These are phyloP conservation scores for Ganoderma leucocontextum DNA, from an alignment of 1,284 basidiomycete species.

Conservation along the genomic window DNA sequence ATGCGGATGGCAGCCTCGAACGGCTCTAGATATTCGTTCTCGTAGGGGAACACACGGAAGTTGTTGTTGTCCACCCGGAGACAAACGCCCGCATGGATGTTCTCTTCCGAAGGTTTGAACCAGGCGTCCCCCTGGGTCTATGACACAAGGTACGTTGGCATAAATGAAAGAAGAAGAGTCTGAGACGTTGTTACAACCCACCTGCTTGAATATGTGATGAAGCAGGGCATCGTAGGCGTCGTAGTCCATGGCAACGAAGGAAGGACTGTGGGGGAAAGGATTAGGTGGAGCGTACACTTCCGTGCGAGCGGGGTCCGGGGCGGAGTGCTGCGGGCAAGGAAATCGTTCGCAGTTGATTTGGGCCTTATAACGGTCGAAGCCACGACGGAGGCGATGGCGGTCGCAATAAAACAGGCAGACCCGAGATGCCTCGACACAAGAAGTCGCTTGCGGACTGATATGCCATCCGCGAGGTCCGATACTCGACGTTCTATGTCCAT, in stretches of 20 bases:
- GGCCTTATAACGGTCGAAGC: slow-evolving; percentile 6
- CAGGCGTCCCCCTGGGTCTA: slow-evolving; percentile 77
- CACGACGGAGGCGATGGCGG: not conserved
- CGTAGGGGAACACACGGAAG: slow-evolving; percentile 78
- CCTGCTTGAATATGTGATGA: slow-evolving; percentile 67
- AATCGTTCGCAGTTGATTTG: not conserved
- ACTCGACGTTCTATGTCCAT: slow-evolving; percentile 6
- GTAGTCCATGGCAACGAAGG: slow-evolving; percentile 64
- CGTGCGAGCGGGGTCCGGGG: not conserved
- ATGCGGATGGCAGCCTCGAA: slow-evolving; percentile 77
- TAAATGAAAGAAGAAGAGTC: not conserved
- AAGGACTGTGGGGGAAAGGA: not conserved
- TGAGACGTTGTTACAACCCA: slow-evolving; percentile 36
- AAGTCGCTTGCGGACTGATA: not conserved
- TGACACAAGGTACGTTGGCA: not conserved
- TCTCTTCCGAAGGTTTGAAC: slow-evolving; percentile 80
- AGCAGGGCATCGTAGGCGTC: slow-evolving; percentile 77
- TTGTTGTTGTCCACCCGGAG: slow-evolving; percentile 65
- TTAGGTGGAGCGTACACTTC: slow-evolving; percentile 2
- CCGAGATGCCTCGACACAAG: slow-evolving; percentile 15
- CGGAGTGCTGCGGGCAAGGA: slow-evolving; percentile 2
- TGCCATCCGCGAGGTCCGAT: not conserved
- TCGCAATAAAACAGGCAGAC: slow-evolving; percentile 7
- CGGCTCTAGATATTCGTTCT: slow-evolving; percentile 63
- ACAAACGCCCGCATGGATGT: slow-evolving; percentile 73